A percentile compares a stretch with the other conserved stretches of the same genome.
phyloP scores from a whole-genome alignment of 768 basidiomycete genomes.

The Termitomyces sp. region DNA sequence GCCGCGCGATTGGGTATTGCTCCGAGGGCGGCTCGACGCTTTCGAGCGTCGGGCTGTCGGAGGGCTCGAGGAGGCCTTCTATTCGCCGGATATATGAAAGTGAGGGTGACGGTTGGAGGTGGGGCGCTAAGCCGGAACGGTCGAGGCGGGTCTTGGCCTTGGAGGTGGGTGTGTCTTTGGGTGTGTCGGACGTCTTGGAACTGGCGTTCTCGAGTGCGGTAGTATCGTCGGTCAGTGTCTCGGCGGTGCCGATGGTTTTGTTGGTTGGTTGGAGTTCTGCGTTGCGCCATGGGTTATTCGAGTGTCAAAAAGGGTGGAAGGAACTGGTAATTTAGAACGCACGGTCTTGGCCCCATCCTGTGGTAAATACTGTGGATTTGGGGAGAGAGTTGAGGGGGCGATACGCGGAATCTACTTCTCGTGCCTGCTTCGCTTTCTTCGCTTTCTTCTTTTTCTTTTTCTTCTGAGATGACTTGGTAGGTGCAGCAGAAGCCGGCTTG shows the following conservation, averaged over 20 bases:
- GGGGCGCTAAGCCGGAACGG: background rate
- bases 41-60: slow-evolving; percentile 9
- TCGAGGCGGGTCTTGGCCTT: background rate
- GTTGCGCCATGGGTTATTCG: background rate
- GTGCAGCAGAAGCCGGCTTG: too few relatives aligned
- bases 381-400: accelerated
- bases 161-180: background rate
- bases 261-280: slow-evolving; percentile 1
- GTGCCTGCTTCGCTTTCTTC: background rate
- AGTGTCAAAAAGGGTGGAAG: too few relatives aligned
- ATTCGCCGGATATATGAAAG: slow-evolving; percentile 23
- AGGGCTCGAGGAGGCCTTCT: slow-evolving; percentile 28
- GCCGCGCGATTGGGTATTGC: slow-evolving; percentile 52
- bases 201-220: too few relatives aligned
- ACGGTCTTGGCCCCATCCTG: slow-evolving; percentile 21
- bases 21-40: slow-evolving; percentile 38
- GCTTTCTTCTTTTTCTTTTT: background rate
- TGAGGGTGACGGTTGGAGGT: background rate
- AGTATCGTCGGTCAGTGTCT: background rate
- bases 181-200: too few relatives aligned
- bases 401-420: background rate
- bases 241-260: background rate
- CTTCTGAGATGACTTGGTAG: too few relatives aligned
- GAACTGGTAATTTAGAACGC: background rate
- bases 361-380: background rate